phyloP scores from a whole-genome alignment of 2,329 filamentous ascomycete species.

The Diaporthe batatas region DNA sequence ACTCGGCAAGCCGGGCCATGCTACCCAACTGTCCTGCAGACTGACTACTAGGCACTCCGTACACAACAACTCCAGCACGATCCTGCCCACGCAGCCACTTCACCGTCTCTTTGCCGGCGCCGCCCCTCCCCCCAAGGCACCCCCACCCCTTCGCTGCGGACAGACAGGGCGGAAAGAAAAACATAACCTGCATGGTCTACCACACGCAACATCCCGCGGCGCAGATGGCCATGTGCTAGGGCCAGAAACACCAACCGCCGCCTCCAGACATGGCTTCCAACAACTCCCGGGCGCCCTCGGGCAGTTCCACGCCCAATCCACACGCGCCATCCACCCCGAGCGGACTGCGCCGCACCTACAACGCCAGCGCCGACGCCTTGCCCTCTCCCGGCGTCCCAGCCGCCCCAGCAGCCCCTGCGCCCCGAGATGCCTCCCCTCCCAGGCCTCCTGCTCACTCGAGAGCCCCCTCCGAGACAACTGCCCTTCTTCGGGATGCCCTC shows the following conservation, averaged over 20 bases:
- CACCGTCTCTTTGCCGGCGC: not conserved
- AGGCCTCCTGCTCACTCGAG: conserved; percentile 22
- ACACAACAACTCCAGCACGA: too few species aligned
- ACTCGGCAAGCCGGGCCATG: conserved; percentile 18
- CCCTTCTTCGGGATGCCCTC: conserved; percentile 58
- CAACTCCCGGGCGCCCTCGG: conserved; percentile 32
- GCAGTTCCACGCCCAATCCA: conserved; percentile 13
- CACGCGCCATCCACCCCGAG: conserved; percentile 61
- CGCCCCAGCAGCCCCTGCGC: not conserved
- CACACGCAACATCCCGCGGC: conserved; percentile 5
- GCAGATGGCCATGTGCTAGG: conserved; percentile 22
- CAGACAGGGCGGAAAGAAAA: not conserved
- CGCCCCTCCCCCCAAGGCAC: not conserved
- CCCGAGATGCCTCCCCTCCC: conserved; percentile 26
- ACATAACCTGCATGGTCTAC: not conserved
- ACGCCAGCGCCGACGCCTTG: conserved; percentile 38
- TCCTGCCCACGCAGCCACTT: not conserved
- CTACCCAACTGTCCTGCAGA: too few species aligned
- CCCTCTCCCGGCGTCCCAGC: conserved; percentile 8
- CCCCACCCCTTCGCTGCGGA: not conserved
- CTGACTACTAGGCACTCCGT: too few species aligned
- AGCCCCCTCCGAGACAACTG: conserved; percentile 62
- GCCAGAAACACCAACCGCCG: too few species aligned
- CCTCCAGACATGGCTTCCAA: conserved; percentile 33
- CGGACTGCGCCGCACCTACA: conserved; percentile 61